Evolutionary conservation across 106 monocot species (phyloP), one percentile per base, ranked within the genome.

Genomic region (Agapanthus africanus): DNA sequence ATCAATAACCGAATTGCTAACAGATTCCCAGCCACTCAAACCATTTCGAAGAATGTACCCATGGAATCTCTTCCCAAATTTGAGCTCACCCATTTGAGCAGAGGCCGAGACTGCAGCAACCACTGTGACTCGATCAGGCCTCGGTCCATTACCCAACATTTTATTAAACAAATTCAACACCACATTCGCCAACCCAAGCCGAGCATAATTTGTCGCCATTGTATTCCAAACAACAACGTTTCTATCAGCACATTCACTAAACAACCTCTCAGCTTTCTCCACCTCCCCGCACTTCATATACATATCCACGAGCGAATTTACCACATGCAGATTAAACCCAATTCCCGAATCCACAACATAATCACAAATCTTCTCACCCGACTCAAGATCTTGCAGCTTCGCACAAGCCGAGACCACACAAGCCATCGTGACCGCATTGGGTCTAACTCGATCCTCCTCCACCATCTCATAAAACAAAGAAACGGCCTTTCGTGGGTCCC

Each of bases 151-250:
- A 26, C 37, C 8, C 33, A 82, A 18, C 77, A 82, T 77, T 16
- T 82, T 59, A 65, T 65, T 57, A 37, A 82, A 65, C 31, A 82
- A 15, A 41, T 26, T 35, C 44, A 82, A 41, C 1, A 47, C 77
- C 37, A 65, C 57, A 27, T 46, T 59, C 25, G 64, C 65, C 72
- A 77, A 70, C 65, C 77, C 77, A 10, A 18, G 35, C 11, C 68
- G 68, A 42, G 46, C 68, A 50, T 77, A 82, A 46, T 77, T 82
- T 37, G 73, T 69, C 33, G 70, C 50, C 81, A 82, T 82, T 19
- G 73, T 82, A 70, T 82, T 82, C 68, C 72, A 82, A 65, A 73
- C 68, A 46, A 82, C 73, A 26, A 73, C n/a, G 32, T 70, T 77
- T 61, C 64, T 40, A 36, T 73, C 73, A 35, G 10, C 23, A 50